Conservation (phyloP, 352 stramenopile species). For the Ochromonadaceae sp. region DNA sequence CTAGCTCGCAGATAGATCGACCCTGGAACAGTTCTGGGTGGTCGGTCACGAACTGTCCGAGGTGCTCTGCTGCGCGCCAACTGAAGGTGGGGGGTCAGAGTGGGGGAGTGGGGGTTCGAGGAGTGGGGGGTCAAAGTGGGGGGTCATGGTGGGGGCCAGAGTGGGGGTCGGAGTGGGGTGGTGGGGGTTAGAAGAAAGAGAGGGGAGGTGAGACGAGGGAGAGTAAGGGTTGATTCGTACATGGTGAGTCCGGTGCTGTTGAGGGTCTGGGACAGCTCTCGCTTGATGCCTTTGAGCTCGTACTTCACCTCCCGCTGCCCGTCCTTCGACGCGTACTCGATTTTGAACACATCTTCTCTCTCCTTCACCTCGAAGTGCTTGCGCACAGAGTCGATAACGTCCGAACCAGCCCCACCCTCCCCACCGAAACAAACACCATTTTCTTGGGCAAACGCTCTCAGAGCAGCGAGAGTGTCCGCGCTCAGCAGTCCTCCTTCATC, state of each 20-base stretch:
- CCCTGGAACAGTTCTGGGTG: neutral
- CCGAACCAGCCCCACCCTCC: neutral
- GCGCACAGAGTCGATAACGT: neutral
- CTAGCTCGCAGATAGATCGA: slow-evolving; percentile 8
- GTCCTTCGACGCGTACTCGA: neutral
- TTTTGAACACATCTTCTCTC: neutral
- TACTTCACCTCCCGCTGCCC: neutral
- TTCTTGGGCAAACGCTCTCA: neutral
- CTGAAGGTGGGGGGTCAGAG: too few species aligned
- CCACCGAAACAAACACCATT: neutral
- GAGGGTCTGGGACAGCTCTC: slow-evolving; percentile 7
- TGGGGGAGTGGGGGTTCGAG: too few species aligned
- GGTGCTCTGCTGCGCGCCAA: slow-evolving; percentile 11
- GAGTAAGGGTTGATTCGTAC: too few species aligned
- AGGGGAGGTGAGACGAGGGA: too few species aligned
- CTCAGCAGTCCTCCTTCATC: neutral
- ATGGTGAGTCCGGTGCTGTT: slow-evolving; percentile 13
- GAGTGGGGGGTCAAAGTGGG: too few species aligned
- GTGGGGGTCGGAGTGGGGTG: too few species aligned
- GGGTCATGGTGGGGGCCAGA: too few species aligned
- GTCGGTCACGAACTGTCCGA: slow-evolving; percentile 2
- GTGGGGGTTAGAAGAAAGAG: too few species aligned
- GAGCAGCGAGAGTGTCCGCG: neutral
- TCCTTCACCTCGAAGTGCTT: neutral
- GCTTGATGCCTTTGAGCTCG: slow-evolving; percentile 3